Evolutionary conservation across 2,329 filamentous ascomycete species (phyloP), one percentile per base, ranked within the genome.

Genomic region (Allantophomopsis lycopodina): DNA sequence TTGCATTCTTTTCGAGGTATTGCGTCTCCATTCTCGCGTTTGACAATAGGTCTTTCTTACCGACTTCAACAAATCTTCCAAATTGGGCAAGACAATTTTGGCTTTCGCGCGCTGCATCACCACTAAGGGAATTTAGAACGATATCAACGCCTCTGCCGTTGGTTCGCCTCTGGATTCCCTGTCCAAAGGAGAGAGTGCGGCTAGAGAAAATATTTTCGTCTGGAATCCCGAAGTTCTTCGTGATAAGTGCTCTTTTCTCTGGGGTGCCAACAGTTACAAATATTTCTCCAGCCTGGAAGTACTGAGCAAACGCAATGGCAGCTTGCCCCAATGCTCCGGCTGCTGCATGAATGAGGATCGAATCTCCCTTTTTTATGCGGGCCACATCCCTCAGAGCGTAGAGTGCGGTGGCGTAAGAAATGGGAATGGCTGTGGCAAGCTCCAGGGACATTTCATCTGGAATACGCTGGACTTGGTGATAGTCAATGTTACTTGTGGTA

Each of bases 51-150:
- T 62, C 59, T 1, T 49, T 50, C 34, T 56, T 56, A 1, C 58
- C 56, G 13, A 63, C 50, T 36, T 64, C 61, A 0, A 64, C 37
- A 31, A 64, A 59, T 0, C 53, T 44, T 1, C 61, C 61, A 40
- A 57, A 58, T 0, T 40, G 37, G 2, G 59, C 55, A 3, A 63
- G 23, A 39, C 54, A 60, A 3, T 49, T 37, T 55, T 53, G 60
- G 1, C 52, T 42, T 5, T 46, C 43, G 3, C 42, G 43, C 1
- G 53, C 40, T 2, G 43, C 16, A 4, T 50, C 42, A 11, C 52
- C 52, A 11, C 46, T 15, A 2, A 53, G 37, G 5, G 49, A 49
- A 37, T 51, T 54, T 3, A 55, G 33, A 2, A 53, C 44, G 7
- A 50, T 43, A 31, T 56, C 50, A 14, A 55, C 52, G 28, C 53